Evolutionary conservation across 169 alveolate species (phyloP).

Genomic region (Cryptosporidium meleagridis): DNA sequence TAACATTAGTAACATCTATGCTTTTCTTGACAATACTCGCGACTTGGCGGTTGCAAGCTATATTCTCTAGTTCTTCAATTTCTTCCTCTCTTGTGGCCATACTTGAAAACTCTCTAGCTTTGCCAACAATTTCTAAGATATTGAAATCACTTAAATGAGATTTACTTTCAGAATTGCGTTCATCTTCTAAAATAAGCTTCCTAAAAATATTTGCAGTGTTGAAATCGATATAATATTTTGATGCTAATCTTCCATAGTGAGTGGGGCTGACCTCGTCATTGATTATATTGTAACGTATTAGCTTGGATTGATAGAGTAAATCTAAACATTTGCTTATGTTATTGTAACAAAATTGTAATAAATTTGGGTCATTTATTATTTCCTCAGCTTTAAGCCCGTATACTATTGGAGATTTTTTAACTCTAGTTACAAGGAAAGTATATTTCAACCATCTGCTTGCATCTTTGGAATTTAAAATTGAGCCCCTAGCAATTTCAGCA

Average conservation of each 20-base stretch:
- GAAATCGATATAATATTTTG: constrained; percentile 88
- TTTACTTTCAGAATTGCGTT: constrained; percentile 42
- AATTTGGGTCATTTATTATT: constrained; percentile 76
- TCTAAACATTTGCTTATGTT: constrained; percentile 75
- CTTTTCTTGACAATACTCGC: constrained; percentile 77
- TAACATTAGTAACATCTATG: constrained; percentile 75
- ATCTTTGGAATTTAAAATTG: constrained; percentile 93
- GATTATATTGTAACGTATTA: constrained; percentile 83
- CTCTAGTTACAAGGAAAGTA: constrained; percentile 91
- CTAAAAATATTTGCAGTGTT: constrained; percentile 83
- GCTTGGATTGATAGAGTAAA: constrained; percentile 62
- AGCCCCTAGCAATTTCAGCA: constrained; percentile 96
- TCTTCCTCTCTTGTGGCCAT: constrained; percentile 89
- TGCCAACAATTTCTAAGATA: constrained; percentile 80
- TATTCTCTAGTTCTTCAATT: constrained; percentile 81
- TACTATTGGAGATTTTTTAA: constrained; percentile 82
- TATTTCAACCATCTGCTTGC: constrained; percentile 97
- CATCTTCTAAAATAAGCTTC: constrained; percentile 71
- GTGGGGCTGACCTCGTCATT: constrained; percentile 85
- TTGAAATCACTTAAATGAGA: constrained; percentile 76
- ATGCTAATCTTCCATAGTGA: constrained; percentile 90
- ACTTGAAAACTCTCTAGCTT: constrained; percentile 87
- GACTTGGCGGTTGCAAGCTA: constrained; percentile 76
- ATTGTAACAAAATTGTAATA: constrained; percentile 80
- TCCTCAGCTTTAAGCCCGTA: constrained; percentile 83